phyloP scores from a whole-genome alignment of 768 basidiomycete genomes.

The Mycena rebaudengoi region DNA sequence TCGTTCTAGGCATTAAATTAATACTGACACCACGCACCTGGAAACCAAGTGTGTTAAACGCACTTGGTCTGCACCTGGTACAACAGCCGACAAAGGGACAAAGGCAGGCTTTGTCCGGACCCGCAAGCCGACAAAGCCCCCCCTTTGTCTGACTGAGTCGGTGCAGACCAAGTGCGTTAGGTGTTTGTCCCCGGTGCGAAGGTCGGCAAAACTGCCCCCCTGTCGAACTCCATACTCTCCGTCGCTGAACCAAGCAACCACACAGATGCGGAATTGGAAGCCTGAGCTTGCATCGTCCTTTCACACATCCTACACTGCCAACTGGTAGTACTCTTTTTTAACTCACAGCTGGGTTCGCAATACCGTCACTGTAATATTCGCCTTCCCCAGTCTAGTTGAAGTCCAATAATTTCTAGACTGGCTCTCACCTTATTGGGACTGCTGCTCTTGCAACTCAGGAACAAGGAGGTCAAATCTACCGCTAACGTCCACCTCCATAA shows the following conservation, averaged over 20 bases:
- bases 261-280: not conserved
- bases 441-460: not conserved
- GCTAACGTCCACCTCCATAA: not conserved
- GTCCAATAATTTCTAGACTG: not conserved
- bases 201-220: not conserved
- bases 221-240: not conserved
- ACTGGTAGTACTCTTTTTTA: not conserved
- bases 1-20: not conserved
- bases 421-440: not conserved
- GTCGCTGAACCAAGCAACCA: not conserved
- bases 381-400: not conserved
- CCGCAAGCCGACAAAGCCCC: no score
- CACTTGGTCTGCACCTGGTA: no score
- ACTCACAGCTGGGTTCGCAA: not conserved
- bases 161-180: no score
- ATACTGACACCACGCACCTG: no score
- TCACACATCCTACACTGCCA: no score
- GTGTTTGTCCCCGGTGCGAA: no score
- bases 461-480: not conserved
- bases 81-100: no score
- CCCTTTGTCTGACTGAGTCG: no score
- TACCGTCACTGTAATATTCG: not conserved
- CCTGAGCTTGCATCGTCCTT: not conserved
- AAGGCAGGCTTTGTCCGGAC: no score
- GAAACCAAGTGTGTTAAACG: no score